Percentiles rank a stretch among this genome's conserved stretches.
phyloP scores from a whole-genome alignment of 129 eudicot species.

The Lactuca sativa region DNA sequence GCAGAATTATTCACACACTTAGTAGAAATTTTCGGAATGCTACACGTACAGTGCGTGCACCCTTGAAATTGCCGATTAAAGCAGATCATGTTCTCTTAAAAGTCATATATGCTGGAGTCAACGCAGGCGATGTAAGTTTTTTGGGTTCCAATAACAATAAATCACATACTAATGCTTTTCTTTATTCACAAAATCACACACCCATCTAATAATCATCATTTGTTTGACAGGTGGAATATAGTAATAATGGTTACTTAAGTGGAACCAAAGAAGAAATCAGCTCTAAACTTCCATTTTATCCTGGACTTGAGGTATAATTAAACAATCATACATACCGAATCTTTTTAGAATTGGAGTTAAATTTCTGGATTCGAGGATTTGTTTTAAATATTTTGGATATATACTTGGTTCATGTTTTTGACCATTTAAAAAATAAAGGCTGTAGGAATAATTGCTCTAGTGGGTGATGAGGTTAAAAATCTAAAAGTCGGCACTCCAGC shows the following conservation, averaged over 20 bases:
- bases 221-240: constrained; percentile 67
- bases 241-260: constrained; percentile 81
- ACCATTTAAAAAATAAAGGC: constrained; percentile 47
- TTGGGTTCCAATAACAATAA: neutral
- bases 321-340: no score
- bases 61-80: constrained; percentile 67
- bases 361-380: no score
- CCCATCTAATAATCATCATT: no score
- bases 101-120: constrained; percentile 89
- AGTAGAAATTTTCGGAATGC: constrained; percentile 82
- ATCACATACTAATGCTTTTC: no score
- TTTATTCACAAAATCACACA: no score
- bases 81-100: constrained; percentile 78
- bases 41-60: constrained; percentile 55
- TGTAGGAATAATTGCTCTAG: constrained; percentile 84
- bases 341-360: neutral
- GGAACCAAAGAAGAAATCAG: constrained; percentile 57
- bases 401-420: no score
- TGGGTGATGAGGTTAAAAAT: constrained; percentile 74
- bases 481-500: constrained; percentile 83
- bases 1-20: constrained; percentile 83
- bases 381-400: no score
- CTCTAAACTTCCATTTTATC: constrained; percentile 78
- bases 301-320: constrained; percentile 80
- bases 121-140: constrained; percentile 82